phyloP scores from a whole-genome alignment of 306 rosid genomes.

The Ammopiptanthus mongolicus region DNA sequence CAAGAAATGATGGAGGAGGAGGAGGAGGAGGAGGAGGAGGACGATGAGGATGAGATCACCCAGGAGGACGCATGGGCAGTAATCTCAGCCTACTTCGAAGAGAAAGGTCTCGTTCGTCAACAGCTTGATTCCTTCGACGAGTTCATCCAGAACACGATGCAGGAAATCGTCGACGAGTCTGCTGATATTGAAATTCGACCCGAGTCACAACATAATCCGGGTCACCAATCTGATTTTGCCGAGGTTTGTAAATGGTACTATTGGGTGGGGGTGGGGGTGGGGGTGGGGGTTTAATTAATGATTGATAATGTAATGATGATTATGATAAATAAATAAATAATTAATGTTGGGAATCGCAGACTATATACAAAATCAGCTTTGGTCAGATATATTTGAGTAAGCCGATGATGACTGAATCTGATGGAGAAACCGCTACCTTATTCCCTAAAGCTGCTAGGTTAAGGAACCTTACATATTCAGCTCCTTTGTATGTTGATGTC shows the following conservation, averaged over 20 bases:
- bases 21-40: conserved; percentile 59
- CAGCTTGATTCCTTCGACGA: conserved; percentile 96
- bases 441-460: conserved; percentile 97
- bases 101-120: conserved; percentile 87
- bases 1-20: conserved; percentile 54
- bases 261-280: too few relatives aligned
- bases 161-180: conserved; percentile 91
- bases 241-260: conserved; percentile 53
- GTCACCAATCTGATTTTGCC: conserved; percentile 79
- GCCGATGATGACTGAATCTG: conserved; percentile 98
- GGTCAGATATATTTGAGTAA: conserved; percentile 97
- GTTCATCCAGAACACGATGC: conserved; percentile 96
- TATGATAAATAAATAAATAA: not conserved
- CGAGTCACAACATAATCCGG: conserved; percentile 94
- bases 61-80: conserved; percentile 99
- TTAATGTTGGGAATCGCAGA: conserved; percentile 38
- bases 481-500: conserved; percentile 96
- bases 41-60: conserved; percentile 78
- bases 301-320: too few relatives aligned
- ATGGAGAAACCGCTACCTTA: conserved; percentile 92
- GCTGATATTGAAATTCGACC: conserved; percentile 96
- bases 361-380: conserved; percentile 71
- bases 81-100: conserved; percentile 93
- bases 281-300: too few relatives aligned
- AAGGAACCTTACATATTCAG: conserved; percentile 90